phyloP scores from a whole-genome alignment of 306 rosid species.

The Elaeagnus macrophylla region DNA sequence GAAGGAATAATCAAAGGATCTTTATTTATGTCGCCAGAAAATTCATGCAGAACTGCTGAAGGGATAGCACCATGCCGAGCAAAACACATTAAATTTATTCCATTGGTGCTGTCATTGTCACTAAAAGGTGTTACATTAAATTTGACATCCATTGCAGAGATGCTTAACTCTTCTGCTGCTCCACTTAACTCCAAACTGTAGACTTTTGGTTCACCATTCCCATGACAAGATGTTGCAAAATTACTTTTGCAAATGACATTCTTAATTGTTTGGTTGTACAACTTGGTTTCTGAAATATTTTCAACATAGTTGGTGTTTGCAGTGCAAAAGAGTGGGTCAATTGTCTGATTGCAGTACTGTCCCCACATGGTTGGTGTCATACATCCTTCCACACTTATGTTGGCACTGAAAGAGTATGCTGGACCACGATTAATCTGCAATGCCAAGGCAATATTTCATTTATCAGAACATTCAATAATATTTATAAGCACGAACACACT shows the following conservation, averaged over 20 bases:
- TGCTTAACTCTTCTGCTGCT: constrained; percentile 56
- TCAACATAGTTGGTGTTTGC: constrained; percentile 21
- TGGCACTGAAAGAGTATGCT: constrained; percentile 59
- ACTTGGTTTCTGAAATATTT: constrained; percentile 23
- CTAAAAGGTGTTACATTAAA: constrained; percentile 33
- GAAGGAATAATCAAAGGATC: constrained; percentile 50
- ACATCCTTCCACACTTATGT: constrained; percentile 81
- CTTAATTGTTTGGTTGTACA: constrained; percentile 28
- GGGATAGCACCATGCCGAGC: constrained; percentile 87
- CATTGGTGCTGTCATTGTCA: constrained; percentile 28
- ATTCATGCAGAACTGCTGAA: constrained; percentile 54
- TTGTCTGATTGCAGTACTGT: constrained; percentile 67
- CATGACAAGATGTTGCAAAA: constrained; percentile 39
- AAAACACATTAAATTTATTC: constrained; percentile 46
- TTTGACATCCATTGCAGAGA: constrained; percentile 42
- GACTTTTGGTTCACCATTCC: constrained; percentile 39
- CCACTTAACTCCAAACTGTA: constrained; percentile 60
- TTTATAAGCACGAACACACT: constrained; percentile 1
- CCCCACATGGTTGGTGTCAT: constrained; percentile 58
- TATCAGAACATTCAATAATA: constrained; percentile 7
- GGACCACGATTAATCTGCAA: constrained; percentile 71
- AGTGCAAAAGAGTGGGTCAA: constrained; percentile 64
- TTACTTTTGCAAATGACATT: constrained; percentile 51
- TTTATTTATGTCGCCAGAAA: constrained; percentile 48
- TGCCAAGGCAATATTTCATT: constrained; percentile 9